Base-by-base conservation (phyloP, 768 basidiomycete species). In the Pulveroboletus sp. region DNA sequence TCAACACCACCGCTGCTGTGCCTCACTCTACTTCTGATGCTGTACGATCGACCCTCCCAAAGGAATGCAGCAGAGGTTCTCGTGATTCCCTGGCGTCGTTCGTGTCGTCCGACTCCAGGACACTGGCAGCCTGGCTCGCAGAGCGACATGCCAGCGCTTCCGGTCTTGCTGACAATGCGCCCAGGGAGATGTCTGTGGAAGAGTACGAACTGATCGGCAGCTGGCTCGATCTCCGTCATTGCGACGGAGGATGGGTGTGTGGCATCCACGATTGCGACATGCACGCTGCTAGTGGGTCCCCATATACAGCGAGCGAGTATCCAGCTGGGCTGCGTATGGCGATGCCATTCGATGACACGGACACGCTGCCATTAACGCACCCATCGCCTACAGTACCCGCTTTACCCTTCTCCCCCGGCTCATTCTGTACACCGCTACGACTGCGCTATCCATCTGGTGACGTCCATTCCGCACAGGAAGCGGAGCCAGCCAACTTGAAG, bases 131-230 rank as follows among this genome's bases (percentile, higher is more conserved):
- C 12, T 71, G 77, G 72, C 72, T 79, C 28, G 69, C 69, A 17
- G 65, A 71, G 31, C 72, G 74, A 55, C 69, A 68, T 30, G 58
- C 57, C 9, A 51, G 62, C 40, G 65, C 65, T 40, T 45, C 60
- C 27, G 63, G 67, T 28, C 52, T 55, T 47, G 64, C 63, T 21
- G 54, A 62, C 24, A 60, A 66, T 10, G 47, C 56, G 30, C 59
- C 54, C 7, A 59, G 59, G 27, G 64, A 66, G 42, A 72, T 78
- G 64, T 66, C 70, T n/a, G 54, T 78, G 35, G 75, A 71, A 43
- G 72, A 78, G 36, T 78, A 80, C 49, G 78, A 80, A 52, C 63
- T 66, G 32, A 60, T 55, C 46, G 78, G 78, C 3, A 79, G 78
- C 51, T 79, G 78, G 78, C 65, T 69, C 26, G 66, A 69, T 52